Evolutionary conservation across 1,139 yeast species (phyloP).

Genomic region (Geotrichum armillariae): DNA sequence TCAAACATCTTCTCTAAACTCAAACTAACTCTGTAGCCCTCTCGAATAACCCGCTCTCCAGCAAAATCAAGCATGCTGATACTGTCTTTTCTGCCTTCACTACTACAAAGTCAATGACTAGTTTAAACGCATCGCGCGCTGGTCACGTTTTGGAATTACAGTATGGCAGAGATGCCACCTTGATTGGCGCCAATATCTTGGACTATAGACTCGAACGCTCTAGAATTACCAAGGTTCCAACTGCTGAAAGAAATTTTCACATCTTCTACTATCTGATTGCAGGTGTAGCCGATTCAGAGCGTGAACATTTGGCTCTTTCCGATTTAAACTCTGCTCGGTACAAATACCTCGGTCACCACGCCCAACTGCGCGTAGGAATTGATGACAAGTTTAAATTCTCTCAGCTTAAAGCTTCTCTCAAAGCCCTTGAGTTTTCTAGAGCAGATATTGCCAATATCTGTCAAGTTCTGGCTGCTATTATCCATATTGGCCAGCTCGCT

Average conservation of each 20-base stretch:
- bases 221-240: constrained; percentile 43
- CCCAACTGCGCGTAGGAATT: constrained; percentile 42
- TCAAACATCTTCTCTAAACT: not conserved
- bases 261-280: constrained; percentile 44
- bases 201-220: constrained; percentile 45
- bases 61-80: constrained; percentile 40
- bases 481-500: constrained; percentile 44
- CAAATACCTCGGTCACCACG: constrained; percentile 44
- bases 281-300: constrained; percentile 43
- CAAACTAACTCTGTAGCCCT: constrained; percentile 29
- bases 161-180: constrained; percentile 40
- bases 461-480: constrained; percentile 46
- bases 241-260: constrained; percentile 46
- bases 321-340: constrained; percentile 36
- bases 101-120: constrained; percentile 41
- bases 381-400: constrained; percentile 42
- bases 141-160: constrained; percentile 45
- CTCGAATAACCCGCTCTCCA: constrained; percentile 41
- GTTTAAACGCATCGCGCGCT: constrained; percentile 40
- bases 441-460: constrained; percentile 46
- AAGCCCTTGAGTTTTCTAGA: constrained; percentile 41
- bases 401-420: constrained; percentile 40
- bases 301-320: constrained; percentile 40
- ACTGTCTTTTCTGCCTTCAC: constrained; percentile 42
- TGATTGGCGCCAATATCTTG: constrained; percentile 42